These are phyloP conservation scores for Herpotrichia juniperi DNA, from an alignment of 2,329 filamentous ascomycete species.

Conservation along the genomic window DNA sequence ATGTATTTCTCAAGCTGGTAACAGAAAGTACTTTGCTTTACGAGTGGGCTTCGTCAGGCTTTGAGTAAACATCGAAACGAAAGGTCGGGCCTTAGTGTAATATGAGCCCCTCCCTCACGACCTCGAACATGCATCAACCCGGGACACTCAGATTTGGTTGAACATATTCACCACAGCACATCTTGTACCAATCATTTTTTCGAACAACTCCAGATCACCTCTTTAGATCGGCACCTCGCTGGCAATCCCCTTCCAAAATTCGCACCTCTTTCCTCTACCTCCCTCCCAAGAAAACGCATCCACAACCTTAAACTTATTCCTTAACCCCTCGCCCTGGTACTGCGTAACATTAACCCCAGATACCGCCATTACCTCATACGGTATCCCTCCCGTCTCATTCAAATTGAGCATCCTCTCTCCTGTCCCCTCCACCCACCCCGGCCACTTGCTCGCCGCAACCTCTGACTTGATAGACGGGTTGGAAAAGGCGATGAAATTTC, in stretches of 20 bases:
- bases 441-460: constrained; percentile 1
- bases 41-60: too few species aligned
- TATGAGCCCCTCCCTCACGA: too few species aligned
- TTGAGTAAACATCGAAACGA: too few species aligned
- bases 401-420: constrained; percentile 17
- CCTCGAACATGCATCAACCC: too few species aligned
- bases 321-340: constrained; percentile 19
- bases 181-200: too few species aligned
- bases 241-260: constrained; percentile 25
- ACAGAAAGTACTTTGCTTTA: too few species aligned
- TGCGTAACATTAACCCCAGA: constrained; percentile 12
- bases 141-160: too few species aligned
- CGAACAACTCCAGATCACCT: too few species aligned
- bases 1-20: too few species aligned
- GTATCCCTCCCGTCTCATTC: constrained; percentile 28
- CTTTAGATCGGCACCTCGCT: constrained; percentile 9
- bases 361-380: constrained; percentile 4
- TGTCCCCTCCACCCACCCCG: constrained; percentile 2
- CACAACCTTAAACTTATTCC: constrained; percentile 21
- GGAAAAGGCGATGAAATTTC: constrained; percentile 20
- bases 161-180: too few species aligned
- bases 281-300: constrained; percentile 33
- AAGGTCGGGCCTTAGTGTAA: too few species aligned
- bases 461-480: constrained; percentile 19
- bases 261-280: constrained; percentile 26